These are phyloP conservation scores for Alternaria hordeiaustralica DNA, from an alignment of 2,329 filamentous ascomycete genomes.

Conservation along the genomic window DNA sequence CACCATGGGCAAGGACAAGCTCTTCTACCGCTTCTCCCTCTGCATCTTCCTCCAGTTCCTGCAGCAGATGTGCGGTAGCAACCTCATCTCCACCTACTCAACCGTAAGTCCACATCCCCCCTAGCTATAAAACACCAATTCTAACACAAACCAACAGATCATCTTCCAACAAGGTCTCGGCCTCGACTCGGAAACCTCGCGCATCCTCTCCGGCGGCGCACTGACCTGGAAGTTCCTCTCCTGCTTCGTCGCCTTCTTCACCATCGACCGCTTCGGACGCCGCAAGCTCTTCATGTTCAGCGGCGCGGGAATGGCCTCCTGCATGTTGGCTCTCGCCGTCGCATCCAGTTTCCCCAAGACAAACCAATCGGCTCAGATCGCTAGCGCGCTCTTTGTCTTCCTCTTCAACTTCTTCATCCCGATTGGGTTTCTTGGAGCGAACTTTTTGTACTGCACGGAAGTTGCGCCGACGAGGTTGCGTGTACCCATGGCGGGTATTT, in stretches of 20 bases:
- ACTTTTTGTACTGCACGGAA: constrained; percentile 67
- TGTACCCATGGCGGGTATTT: constrained; percentile 63
- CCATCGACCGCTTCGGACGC: constrained; percentile 72
- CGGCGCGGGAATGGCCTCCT: constrained; percentile 60
- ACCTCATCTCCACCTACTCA: constrained; percentile 59
- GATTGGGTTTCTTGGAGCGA: constrained; percentile 65
- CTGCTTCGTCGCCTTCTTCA: constrained; percentile 71
- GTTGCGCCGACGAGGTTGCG: constrained; percentile 61
- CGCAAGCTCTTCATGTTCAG: constrained; percentile 63
- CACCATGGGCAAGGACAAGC: constrained; percentile 67
- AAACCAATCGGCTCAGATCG: constrained; percentile 58
- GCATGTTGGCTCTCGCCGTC: constrained; percentile 62
- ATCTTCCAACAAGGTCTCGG: constrained; percentile 53
- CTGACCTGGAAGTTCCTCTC: constrained; percentile 65
- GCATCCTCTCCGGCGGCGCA: constrained; percentile 67
- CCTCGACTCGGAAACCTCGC: constrained; percentile 57
- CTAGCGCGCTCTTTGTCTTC: constrained; percentile 64
- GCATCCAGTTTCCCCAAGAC: constrained; percentile 57
- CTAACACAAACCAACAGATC: constrained; percentile 30
- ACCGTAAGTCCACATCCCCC: constrained; percentile 55
- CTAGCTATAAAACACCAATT: not conserved
- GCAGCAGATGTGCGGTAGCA: constrained; percentile 60
- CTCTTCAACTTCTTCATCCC: constrained; percentile 67
- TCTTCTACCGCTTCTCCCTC: constrained; percentile 65
- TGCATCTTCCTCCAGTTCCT: constrained; percentile 59